These are phyloP conservation scores for Fusarium sp. DNA, from an alignment of 2,329 filamentous ascomycete genomes.

Conservation along the genomic window DNA sequence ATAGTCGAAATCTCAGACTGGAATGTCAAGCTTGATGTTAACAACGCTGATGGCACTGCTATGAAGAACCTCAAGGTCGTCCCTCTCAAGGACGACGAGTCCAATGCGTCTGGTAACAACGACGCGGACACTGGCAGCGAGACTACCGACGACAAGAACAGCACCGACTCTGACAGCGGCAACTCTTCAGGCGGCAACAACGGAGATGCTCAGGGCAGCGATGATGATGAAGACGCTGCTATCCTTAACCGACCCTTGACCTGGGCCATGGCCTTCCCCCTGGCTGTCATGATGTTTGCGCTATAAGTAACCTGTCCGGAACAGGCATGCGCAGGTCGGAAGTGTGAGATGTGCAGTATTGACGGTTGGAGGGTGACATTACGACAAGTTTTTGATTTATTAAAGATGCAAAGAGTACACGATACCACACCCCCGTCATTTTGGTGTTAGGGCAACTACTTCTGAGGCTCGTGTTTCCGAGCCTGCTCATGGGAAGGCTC, in stretches of 20 bases:
- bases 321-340: not conserved
- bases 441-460: conserved; percentile 15
- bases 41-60: conserved; percentile 54
- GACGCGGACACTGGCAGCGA: conserved; percentile 50
- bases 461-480: conserved; percentile 23
- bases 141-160: conserved; percentile 39
- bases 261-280: conserved; percentile 50
- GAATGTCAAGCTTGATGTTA: conserved; percentile 61
- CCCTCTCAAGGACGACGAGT: conserved; percentile 56
- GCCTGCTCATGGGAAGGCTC: conserved; percentile 14
- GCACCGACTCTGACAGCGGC: conserved; percentile 32
- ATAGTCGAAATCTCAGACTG: conserved; percentile 76
- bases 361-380: conserved; percentile 18
- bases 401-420: conserved; percentile 35
- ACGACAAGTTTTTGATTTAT: conserved; percentile 28
- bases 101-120: conserved; percentile 61
- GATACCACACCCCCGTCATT: conserved; percentile 27
- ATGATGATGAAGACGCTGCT: conserved; percentile 48
- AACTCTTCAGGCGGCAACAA: conserved; percentile 17
- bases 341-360: conserved; percentile 23
- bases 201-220: conserved; percentile 43
- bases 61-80: conserved; percentile 61
- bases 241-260: conserved; percentile 47
- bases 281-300: conserved; percentile 51
- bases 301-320: conserved; percentile 34